Evolutionary conservation across 106 monocot genomes (phyloP).

Genomic region (Alisma plantagoaquatica): DNA sequence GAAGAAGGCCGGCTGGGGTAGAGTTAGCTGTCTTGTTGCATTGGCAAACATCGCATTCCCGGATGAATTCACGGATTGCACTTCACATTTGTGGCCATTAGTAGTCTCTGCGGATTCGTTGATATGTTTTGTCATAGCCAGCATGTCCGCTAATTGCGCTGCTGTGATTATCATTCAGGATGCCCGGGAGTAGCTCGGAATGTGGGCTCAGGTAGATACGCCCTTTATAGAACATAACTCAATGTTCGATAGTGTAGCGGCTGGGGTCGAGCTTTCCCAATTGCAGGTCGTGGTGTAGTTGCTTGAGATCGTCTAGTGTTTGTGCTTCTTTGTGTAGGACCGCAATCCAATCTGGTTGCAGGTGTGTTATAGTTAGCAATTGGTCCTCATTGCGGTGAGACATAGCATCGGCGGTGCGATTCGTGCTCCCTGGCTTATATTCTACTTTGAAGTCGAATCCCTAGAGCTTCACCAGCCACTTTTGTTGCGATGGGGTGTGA

Average conservation of each 20-base stretch:
- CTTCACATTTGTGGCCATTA: neutral
- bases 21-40: neutral
- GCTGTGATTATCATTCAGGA: neutral
- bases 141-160: neutral
- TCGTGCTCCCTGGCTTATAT: neutral
- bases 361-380: too few species aligned
- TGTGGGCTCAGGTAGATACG: neutral
- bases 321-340: neutral
- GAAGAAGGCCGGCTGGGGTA: neutral
- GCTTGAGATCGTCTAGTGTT: neutral
- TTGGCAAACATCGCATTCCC: neutral
- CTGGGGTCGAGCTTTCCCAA: neutral
- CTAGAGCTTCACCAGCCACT: too few species aligned
- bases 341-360: neutral
- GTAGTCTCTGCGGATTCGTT: neutral
- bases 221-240: conserved; percentile 2
- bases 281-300: too few species aligned
- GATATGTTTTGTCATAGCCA: neutral
- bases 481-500: too few species aligned
- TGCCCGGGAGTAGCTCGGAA: neutral
- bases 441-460: too few species aligned
- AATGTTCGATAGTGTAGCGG: neutral
- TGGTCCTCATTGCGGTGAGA: too few species aligned
- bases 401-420: neutral
- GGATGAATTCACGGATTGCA: neutral